Percentiles rank a stretch among this genome's conserved stretches.
Conservation (phyloP, 2,329 filamentous ascomycete genomes). For the Colletotrichum lini region DNA sequence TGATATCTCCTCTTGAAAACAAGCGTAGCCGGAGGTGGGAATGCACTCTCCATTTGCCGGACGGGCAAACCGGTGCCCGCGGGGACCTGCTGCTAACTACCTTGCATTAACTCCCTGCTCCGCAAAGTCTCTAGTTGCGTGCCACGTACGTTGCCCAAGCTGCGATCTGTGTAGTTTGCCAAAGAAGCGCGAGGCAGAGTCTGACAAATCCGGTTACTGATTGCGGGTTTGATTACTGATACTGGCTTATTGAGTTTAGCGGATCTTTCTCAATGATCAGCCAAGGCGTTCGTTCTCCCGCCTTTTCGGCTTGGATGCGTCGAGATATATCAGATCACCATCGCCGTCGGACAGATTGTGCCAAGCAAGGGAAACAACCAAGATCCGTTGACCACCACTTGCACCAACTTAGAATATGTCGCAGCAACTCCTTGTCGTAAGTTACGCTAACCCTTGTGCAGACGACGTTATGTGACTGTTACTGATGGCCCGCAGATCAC, state of each 20-base stretch:
- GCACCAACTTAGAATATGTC: not conserved
- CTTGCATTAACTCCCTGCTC: too few species aligned
- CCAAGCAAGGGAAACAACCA: not conserved
- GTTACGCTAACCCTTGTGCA: not conserved
- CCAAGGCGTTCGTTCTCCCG: not conserved
- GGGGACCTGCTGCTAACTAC: too few species aligned
- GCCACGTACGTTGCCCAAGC: too few species aligned
- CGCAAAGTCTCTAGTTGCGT: too few species aligned
- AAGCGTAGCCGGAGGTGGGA: too few species aligned
- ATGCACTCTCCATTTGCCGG: too few species aligned
- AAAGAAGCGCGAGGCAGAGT: not conserved
- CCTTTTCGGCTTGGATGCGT: not conserved
- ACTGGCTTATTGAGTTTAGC: not conserved
- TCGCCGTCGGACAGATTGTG: too few species aligned
- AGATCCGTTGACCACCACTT: not conserved
- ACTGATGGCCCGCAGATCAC: constrained; percentile 42
- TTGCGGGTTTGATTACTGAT: not conserved
- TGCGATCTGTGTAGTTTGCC: not conserved
- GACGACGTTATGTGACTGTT: not conserved
- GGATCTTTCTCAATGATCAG: not conserved
- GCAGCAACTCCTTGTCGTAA: not conserved
- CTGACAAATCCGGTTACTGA: not conserved
- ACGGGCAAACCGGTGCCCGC: too few species aligned
- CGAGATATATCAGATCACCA: not conserved
- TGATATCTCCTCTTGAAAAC: too few species aligned